Evolutionary conservation across 306 rosid genomes (phyloP).

Genomic region (Hippophae tibetana): DNA sequence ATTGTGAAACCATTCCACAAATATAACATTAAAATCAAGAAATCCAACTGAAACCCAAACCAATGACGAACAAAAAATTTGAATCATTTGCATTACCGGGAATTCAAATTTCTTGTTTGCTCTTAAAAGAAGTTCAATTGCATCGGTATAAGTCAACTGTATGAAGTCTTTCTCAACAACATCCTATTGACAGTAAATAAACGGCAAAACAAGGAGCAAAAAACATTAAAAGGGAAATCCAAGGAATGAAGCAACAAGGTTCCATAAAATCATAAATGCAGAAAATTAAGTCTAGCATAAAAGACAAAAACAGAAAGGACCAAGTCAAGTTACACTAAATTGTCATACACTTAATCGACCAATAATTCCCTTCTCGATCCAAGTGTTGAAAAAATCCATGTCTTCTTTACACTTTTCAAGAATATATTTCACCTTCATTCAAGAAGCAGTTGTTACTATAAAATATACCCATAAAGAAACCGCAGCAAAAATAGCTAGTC

Average conservation of each 20-base stretch:
- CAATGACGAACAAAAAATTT: background rate
- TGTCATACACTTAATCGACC: slow-evolving; percentile 79
- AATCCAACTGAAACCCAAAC: background rate
- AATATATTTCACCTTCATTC: slow-evolving; percentile 58
- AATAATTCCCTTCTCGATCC: slow-evolving; percentile 90
- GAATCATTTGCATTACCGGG: slow-evolving; percentile 48
- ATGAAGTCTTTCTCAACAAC: slow-evolving; percentile 65
- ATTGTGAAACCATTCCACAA: background rate
- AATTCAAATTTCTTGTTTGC: slow-evolving; percentile 88
- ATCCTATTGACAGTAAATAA: slow-evolving; percentile 44
- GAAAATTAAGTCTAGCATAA: background rate
- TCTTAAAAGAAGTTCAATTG: slow-evolving; percentile 62
- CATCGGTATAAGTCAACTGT: slow-evolving; percentile 87
- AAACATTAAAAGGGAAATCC: background rate
- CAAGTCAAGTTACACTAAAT: slow-evolving; percentile 31
- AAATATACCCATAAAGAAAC: background rate
- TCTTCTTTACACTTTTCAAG: slow-evolving; percentile 94
- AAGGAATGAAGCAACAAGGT: background rate
- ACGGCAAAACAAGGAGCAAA: slow-evolving; percentile 5
- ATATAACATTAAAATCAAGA: background rate
- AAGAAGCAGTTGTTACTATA: slow-evolving; percentile 6
- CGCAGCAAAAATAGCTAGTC: no score
- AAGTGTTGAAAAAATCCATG: slow-evolving; percentile 86
- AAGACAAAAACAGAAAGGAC: slow-evolving; percentile 13
- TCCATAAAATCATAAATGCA: background rate